A percentile compares a stretch with the other conserved stretches of the same genome.
phyloP scores from a whole-genome alignment of 768 basidiomycete species.

The Rhizopogon sp. region DNA sequence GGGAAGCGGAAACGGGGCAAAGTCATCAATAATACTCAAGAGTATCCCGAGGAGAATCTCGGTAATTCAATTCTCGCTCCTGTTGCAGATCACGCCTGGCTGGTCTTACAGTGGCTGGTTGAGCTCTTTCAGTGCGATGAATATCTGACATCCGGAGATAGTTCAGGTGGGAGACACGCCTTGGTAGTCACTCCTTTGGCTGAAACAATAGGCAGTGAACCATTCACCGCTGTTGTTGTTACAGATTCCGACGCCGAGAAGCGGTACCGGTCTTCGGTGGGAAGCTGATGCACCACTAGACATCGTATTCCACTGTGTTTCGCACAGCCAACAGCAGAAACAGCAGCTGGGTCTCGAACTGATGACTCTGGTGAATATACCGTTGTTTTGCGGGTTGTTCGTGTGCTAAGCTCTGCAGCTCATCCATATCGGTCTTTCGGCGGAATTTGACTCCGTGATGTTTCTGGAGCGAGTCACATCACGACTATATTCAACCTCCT shows the following conservation, averaged over 20 bases:
- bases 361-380: constrained; percentile 21
- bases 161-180: constrained; percentile 19
- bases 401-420: constrained; percentile 24
- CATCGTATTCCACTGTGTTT: constrained; percentile 34
- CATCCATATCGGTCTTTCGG: constrained; percentile 34
- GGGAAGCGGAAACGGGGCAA: constrained; percentile 29
- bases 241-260: constrained; percentile 54
- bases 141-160: constrained; percentile 20
- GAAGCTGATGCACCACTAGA: constrained; percentile 49
- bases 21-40: constrained; percentile 19
- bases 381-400: background rate
- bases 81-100: constrained; percentile 65
- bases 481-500: constrained; percentile 26
- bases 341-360: constrained; percentile 32
- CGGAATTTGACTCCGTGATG: constrained; percentile 31
- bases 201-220: constrained; percentile 23
- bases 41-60: constrained; percentile 17
- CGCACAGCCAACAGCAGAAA: constrained; percentile 25
- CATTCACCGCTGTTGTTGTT: constrained; percentile 51
- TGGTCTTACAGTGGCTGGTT: constrained; percentile 65
- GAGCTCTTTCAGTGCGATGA: constrained; percentile 68
- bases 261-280: constrained; percentile 46
- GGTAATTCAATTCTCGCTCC: constrained; percentile 17
- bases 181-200: background rate
- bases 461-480: constrained; percentile 32